Evolutionary conservation across 306 rosid genomes (phyloP), one percentile per base, ranked within the genome.

Genomic region (Vigna nakashimae): DNA sequence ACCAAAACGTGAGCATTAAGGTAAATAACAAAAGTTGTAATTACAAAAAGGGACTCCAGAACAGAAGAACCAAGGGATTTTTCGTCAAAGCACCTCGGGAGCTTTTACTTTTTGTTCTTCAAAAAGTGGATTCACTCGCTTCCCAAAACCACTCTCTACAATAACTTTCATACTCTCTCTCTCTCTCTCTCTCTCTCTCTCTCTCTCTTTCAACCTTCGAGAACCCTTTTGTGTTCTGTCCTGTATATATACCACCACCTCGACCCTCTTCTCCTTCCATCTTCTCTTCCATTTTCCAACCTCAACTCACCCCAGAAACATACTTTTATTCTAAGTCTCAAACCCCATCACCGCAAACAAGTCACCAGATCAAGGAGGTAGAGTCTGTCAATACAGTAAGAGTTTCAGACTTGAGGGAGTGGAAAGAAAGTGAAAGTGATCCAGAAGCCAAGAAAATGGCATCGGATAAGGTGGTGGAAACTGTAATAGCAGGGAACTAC

Each of bases 401-500:
- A 53, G 69, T 69, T 20, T 78, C 49, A 74, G 60, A 45, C 36
- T 34, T 56, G 1, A 18, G 59, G 62, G 73, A 36, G 55, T 65
- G 55, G 16, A 22, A 38, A 71, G 42, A 46, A 48, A 66, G 84
- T 66, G 12, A 28, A 74, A 48, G 76, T 24, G 42, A 60, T 26
- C 10, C 2, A 45, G 14, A 65, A 66, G 64, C 26, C 22, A 46
- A 36, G 9, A 28, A 18, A 20, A 90, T 90, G 96, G 88, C 88
- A 16, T 76, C 89, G 0, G 99, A 92, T 9, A 95, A 95, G 86
- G 89, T 38, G 20, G 91, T 80, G 56, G 99, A 95, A 81, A 84
- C 91, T 0, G 92, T 88, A 17, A 87, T 92, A 34, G 98, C 83
- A 2, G 99, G 97, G 45, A 95, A 84, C 80, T 95, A 95, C 75